Conservation (phyloP, 1,139 yeast genomes). For the Ashbya aceris region DNA sequence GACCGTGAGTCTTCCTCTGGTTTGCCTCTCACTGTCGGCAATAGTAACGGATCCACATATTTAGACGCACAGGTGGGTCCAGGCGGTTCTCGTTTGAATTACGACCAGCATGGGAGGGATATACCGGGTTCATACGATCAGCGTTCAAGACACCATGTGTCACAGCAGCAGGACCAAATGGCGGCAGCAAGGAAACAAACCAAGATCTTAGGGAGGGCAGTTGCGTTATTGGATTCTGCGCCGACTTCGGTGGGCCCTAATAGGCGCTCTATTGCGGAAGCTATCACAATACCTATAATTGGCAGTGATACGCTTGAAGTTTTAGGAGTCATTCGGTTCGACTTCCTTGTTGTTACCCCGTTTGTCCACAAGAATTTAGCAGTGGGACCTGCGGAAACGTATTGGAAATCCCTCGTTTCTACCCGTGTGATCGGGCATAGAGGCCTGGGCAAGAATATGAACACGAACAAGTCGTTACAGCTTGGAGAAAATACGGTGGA, state of each 20-base stretch:
- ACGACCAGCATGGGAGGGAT: neutral
- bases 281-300: slow-evolving; percentile 67
- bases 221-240: slow-evolving; percentile 58
- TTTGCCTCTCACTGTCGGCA: neutral
- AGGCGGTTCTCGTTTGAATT: too few relatives aligned
- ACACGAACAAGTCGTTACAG: slow-evolving; percentile 68
- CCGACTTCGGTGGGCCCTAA: slow-evolving; percentile 64
- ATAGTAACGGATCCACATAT: neutral
- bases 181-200: slow-evolving; percentile 17
- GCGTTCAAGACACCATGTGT: neutral
- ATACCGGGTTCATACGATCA: neutral
- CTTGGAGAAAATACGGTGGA: slow-evolving; percentile 94
- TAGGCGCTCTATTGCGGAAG: slow-evolving; percentile 58
- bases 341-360: slow-evolving; percentile 61
- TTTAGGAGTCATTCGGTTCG: slow-evolving; percentile 71
- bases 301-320: slow-evolving; percentile 65
- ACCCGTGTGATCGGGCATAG: slow-evolving; percentile 95
- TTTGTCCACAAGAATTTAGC: slow-evolving; percentile 66
- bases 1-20: neutral
- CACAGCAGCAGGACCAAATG: neutral
- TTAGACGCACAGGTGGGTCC: neutral
- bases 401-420: slow-evolving; percentile 85
- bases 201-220: slow-evolving; percentile 74
- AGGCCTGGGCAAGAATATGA: slow-evolving; percentile 82
- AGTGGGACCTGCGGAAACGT: slow-evolving; percentile 55